A percentile compares a stretch with the other conserved stretches of the same genome.
phyloP scores from a whole-genome alignment of 2,329 filamentous ascomycete species.

The Curvularia hawaiiensis region DNA sequence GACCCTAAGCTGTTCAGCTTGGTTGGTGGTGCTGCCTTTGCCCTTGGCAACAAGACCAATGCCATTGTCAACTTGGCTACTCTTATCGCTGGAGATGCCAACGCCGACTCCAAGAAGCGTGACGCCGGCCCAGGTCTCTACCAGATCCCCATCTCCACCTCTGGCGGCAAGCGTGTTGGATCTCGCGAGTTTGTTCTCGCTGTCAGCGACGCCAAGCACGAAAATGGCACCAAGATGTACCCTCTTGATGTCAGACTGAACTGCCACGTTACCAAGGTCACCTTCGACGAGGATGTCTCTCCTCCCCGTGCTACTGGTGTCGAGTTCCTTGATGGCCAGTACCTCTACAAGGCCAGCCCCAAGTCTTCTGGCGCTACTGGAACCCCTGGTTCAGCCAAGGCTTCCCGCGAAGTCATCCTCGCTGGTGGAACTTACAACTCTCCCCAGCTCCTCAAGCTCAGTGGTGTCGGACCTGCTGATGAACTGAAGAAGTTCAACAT shows the following conservation, averaged over 20 bases:
- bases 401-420: constrained; percentile 41
- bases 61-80: constrained; percentile 42
- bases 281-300: constrained; percentile 66
- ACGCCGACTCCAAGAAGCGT: constrained; percentile 52
- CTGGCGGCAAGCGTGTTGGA: constrained; percentile 56
- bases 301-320: constrained; percentile 57
- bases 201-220: constrained; percentile 55
- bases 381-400: constrained; percentile 42
- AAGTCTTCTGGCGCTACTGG: constrained; percentile 43
- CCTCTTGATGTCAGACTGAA: constrained; percentile 64
- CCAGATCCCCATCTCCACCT: constrained; percentile 63
- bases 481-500: constrained; percentile 62
- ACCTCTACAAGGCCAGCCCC: constrained; percentile 51
- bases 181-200: constrained; percentile 62
- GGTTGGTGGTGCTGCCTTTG: constrained; percentile 58
- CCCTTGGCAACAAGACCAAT: constrained; percentile 53
- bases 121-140: constrained; percentile 58
- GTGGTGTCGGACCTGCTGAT: constrained; percentile 63
- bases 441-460: constrained; percentile 68
- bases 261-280: constrained; percentile 68
- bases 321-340: constrained; percentile 50
- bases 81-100: constrained; percentile 56
- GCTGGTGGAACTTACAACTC: constrained; percentile 63
- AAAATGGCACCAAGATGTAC: constrained; percentile 59
- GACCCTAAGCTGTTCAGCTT: constrained; percentile 62